These are phyloP conservation scores for Drechslerella coelobrocha DNA, from an alignment of 2,329 filamentous ascomycete species.

Conservation along the genomic window DNA sequence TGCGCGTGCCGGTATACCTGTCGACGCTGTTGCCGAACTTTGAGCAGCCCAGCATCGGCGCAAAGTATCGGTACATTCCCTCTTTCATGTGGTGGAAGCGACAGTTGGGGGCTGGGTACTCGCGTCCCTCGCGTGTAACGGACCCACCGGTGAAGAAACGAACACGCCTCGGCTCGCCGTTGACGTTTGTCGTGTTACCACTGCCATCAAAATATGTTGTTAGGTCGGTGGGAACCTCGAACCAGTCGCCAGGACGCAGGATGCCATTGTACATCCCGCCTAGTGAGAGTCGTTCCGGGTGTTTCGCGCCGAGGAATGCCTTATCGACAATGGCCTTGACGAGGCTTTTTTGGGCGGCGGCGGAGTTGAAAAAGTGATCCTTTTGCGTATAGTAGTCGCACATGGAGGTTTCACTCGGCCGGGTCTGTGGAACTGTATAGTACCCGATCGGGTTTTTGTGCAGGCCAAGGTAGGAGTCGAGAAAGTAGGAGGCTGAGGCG, in stretches of 20 bases:
- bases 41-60: slow-evolving; percentile 34
- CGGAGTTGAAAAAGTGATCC: slow-evolving; percentile 25
- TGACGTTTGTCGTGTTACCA: slow-evolving; percentile 26
- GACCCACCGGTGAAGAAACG: slow-evolving; percentile 6
- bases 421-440: slow-evolving; percentile 10
- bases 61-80: slow-evolving; percentile 32
- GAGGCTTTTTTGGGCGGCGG: slow-evolving; percentile 18
- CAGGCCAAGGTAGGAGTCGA: neutral
- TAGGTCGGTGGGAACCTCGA: slow-evolving; percentile 16
- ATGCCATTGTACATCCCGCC: slow-evolving; percentile 33
- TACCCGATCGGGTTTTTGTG: slow-evolving; percentile 12
- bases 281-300: slow-evolving; percentile 1
- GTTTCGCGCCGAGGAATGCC: slow-evolving; percentile 26
- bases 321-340: slow-evolving; percentile 26
- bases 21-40: slow-evolving; percentile 35
- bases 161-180: slow-evolving; percentile 1
- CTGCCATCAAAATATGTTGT: slow-evolving; percentile 43
- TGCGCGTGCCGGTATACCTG: slow-evolving; percentile 32
- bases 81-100: slow-evolving; percentile 35
- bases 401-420: slow-evolving; percentile 35
- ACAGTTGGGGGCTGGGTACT: slow-evolving; percentile 27
- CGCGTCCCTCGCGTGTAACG: slow-evolving; percentile 14
- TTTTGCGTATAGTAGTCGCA: slow-evolving; percentile 43
- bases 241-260: slow-evolving; percentile 25
- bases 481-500: slow-evolving; percentile 7